Evolutionary conservation across 345 rosid genomes (phyloP).

Genomic region (Arabidopsis suecica): DNA sequence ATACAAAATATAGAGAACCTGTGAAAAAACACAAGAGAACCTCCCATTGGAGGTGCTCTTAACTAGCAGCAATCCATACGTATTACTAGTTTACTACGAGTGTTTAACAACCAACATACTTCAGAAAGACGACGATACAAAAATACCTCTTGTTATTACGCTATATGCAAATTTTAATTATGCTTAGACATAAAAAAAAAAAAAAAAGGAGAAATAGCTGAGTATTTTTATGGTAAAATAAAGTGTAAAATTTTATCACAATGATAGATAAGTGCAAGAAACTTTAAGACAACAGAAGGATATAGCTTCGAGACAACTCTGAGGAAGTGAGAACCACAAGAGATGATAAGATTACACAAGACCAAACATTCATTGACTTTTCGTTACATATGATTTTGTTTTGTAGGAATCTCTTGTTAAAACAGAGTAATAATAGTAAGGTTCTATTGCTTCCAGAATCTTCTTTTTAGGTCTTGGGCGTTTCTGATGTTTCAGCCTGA

Average conservation of each 20-base stretch:
- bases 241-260: not conserved
- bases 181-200: not conserved
- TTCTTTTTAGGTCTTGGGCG: slow-evolving; percentile 40
- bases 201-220: not conserved
- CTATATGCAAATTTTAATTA: not conserved
- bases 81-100: not conserved
- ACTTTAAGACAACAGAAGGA: not conserved
- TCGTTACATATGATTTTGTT: slow-evolving; percentile 11
- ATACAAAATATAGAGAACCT: too few relatives aligned
- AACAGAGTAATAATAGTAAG: slow-evolving; percentile 27
- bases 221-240: not conserved
- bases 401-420: not conserved
- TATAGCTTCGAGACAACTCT: not conserved
- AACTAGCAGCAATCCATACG: not conserved
- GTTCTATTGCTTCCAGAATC: not conserved
- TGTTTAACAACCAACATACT: not conserved
- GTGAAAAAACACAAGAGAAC: too few relatives aligned
- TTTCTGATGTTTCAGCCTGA: slow-evolving; percentile 45
- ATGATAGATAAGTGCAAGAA: not conserved
- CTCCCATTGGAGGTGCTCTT: too few relatives aligned
- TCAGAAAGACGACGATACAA: not conserved
- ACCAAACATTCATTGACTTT: slow-evolving; percentile 22
- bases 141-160: not conserved
- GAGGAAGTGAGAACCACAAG: slow-evolving; percentile 5
- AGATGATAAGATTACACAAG: slow-evolving; percentile 4